These are phyloP conservation scores for Wickerhamiella nectarea DNA, from an alignment of 805 yeast genomes.

Conservation along the genomic window DNA sequence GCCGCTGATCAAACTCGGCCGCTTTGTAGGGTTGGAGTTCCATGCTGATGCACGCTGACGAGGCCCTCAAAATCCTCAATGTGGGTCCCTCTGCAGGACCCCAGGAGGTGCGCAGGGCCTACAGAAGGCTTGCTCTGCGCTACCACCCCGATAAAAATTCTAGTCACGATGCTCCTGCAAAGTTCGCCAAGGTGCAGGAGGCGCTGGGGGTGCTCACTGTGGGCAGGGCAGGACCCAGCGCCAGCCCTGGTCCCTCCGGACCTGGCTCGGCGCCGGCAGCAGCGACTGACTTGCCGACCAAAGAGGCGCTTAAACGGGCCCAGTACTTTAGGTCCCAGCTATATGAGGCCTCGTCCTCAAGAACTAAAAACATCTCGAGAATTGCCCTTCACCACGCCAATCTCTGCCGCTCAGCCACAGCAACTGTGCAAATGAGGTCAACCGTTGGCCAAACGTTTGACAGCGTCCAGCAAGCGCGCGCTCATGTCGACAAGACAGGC, in stretches of 20 bases:
- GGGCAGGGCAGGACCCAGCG: background rate
- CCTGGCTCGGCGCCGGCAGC: conserved; percentile 17
- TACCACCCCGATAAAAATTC: conserved; percentile 81
- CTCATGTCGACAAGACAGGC: conserved; percentile 9
- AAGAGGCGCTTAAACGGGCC: background rate
- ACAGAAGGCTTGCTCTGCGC: conserved; percentile 75
- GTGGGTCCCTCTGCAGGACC: conserved; percentile 71
- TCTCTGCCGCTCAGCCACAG: background rate
- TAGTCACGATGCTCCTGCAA: conserved; percentile 15
- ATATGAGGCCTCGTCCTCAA: background rate
- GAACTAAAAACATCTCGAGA: background rate
- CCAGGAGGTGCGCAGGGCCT: conserved; percentile 75
- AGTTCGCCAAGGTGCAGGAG: conserved; percentile 21
- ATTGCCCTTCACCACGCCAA: background rate
- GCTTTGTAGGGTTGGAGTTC: background rate
- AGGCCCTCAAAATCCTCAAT: conserved; percentile 47
- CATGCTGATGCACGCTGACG: background rate
- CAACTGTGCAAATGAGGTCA: background rate
- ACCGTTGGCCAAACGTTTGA: conserved; percentile 5
- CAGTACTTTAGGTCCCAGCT: background rate
- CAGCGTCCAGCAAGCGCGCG: conserved; percentile 12
- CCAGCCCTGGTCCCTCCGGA: conserved; percentile 5
- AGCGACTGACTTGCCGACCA: background rate
- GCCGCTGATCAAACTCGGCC: conserved; percentile 4
- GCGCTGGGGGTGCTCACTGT: conserved; percentile 21